Percentiles rank a stretch among this genome's conserved stretches.
Conservation (phyloP, 106 monocot genomes). For the Allium sativum region DNA sequence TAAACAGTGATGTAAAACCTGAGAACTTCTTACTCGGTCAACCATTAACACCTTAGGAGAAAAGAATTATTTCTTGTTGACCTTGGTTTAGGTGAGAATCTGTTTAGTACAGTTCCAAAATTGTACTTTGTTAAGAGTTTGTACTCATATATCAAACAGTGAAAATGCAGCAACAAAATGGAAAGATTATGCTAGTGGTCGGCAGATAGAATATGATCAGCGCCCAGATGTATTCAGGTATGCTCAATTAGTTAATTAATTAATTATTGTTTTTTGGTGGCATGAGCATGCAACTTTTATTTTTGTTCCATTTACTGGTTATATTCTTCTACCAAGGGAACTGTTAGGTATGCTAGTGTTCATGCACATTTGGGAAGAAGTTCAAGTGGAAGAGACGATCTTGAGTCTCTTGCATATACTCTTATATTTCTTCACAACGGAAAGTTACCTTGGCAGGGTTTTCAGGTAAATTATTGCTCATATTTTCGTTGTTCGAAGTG, state of each 20-base stretch:
- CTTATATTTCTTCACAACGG: conserved; percentile 58
- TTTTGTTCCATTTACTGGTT: not conserved
- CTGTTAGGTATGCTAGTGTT: conserved; percentile 68
- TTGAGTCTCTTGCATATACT: conserved; percentile 72
- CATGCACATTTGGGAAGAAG: conserved; percentile 72
- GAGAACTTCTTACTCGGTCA: conserved; percentile 27
- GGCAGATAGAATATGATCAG: conserved; percentile 79
- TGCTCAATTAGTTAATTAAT: not conserved
- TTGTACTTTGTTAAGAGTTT: not conserved
- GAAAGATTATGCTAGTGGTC: conserved; percentile 47
- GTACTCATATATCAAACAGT: not conserved
- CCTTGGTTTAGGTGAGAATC: conserved; percentile 20
- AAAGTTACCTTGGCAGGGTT: conserved; percentile 67
- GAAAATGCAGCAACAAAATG: conserved; percentile 61
- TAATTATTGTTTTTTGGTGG: too few relatives aligned
- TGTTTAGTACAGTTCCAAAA: conserved; percentile 2
- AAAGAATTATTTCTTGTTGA: conserved; percentile 28
- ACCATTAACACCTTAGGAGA: conserved; percentile 24
- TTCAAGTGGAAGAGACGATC: conserved; percentile 57
- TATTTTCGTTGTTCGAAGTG: too few relatives aligned
- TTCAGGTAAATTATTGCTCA: conserved; percentile 26
- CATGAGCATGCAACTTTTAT: too few relatives aligned
- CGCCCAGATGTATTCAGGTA: conserved; percentile 83
- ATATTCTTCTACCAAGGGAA: conserved; percentile 30
- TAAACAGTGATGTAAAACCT: conserved; percentile 22